These are phyloP conservation scores for Silene coronaria DNA, from an alignment of 179 eudicot genomes.

Conservation along the genomic window DNA sequence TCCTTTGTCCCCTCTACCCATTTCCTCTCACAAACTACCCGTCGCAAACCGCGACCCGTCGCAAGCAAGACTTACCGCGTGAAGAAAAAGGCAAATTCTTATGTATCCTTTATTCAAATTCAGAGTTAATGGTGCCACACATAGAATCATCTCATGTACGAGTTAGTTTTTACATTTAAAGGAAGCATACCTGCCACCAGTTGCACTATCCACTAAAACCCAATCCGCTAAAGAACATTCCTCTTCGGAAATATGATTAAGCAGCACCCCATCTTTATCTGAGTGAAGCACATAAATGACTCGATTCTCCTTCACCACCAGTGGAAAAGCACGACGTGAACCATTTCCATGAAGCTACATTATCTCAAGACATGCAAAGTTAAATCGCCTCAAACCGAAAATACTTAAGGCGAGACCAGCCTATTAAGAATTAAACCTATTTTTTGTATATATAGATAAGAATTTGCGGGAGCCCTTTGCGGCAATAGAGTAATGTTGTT, in stretches of 20 bases:
- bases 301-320: constrained; percentile 45
- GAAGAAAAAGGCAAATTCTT: neutral
- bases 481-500: no score
- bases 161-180: neutral
- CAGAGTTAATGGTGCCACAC: neutral
- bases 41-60: no score
- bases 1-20: no score
- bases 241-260: constrained; percentile 63
- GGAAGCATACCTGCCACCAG: constrained; percentile 72
- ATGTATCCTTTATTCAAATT: neutral
- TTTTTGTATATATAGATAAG: no score
- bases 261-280: constrained; percentile 61
- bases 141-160: no score
- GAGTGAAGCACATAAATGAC: constrained; percentile 91
- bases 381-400: neutral
- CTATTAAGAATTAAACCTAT: neutral
- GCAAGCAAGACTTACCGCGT: no score
- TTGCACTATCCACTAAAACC: constrained; percentile 86
- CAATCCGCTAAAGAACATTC: constrained; percentile 74
- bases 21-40: no score
- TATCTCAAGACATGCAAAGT: neutral
- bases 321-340: constrained; percentile 69
- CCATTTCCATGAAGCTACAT: constrained; percentile 85
- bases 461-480: no score
- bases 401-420: neutral